Base-by-base conservation (phyloP, 2,329 filamentous ascomycete genomes). In the Neofusicoccum sp. region DNA sequence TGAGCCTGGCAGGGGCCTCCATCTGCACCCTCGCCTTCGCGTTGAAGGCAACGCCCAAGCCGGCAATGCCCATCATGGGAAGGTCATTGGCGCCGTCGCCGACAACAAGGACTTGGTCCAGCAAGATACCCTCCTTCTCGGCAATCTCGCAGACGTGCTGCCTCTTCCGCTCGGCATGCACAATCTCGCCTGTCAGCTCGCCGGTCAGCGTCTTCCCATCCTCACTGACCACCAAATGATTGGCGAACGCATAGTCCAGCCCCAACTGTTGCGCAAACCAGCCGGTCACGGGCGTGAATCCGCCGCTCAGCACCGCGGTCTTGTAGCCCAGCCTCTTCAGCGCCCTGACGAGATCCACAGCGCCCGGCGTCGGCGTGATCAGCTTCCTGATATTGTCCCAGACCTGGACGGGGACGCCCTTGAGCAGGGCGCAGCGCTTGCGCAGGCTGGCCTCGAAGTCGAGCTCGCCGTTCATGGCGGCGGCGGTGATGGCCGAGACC, bases 381-480 rank as follows among this genome's bases (percentile, higher is more conserved):
- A 89, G 82, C 0, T 84, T 80, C 67, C 89, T 87, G 40, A 99
- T 81, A 62, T 89, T 84, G 62, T 91, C 86, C 68, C 96, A 96
- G 14, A 98, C 88, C 60, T 85, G 85, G 8, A 84, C 86, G 0
- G 90, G 86, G 6, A 97, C 86, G 33, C 93, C 93, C 68, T 88
- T 89, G 41, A 99, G 84, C 44, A 98, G 81, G 41, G 83, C 83
- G 30, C 96, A 91, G 20, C 95, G 85, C 72, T 90, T 90, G 61
- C 87, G 86, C 70, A 99, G 86, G 0, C 90, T 93, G 0, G 85
- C 84, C 57, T 93, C 87, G 68, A 99, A 99, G 73, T 97, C 93
- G 36, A 98, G 82, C 78, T 98, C 93, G 63, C 95, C 95, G 66
- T 93, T 88, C 95, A 99, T 99, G 36, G 95, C 93, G 34, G 92